Evolutionary conservation across 1,284 basidiomycete genomes (phyloP), one percentile per base, ranked within the genome.

Genomic region (Inonotus hispidus): DNA sequence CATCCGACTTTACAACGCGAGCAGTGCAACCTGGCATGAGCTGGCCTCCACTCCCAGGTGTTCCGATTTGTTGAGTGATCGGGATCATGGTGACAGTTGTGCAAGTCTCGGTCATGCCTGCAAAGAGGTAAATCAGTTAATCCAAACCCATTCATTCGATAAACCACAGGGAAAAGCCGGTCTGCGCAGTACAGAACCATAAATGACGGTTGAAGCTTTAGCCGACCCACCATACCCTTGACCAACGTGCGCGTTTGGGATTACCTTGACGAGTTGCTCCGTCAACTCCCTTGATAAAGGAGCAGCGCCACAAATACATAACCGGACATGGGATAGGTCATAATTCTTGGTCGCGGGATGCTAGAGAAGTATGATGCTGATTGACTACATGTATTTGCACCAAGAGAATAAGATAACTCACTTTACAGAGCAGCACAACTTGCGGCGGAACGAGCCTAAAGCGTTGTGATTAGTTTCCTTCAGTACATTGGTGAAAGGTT

Each of bases 271-370:
- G 37, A 90, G 71, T 65, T 83, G 78, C 39, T 75, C 64, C 58
- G 79, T 84, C 32, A 90, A 76, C 68, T 90, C 89, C 16, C 79
- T 73, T 2, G 87, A 85, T 3, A 93, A 74, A 2, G 90, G 90
- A 0, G 90, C 90, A 0, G 90, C 92, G 25, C 90, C 88, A 53
- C 77, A 77, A 74, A 90, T 80, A 63, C 84, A 77, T 67, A 80
- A 74, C 60, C 82, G 76, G 53, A 93, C 71, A 56, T 78, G 74
- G 50, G 77, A 79, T 25, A 95, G 74, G 66, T 92, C 81, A 67
- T 87, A 87, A 45, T 87, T 78, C 67, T 85, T 82, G 27, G 81
- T 78, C 13, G 78, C 81, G 23, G 88, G 84, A 71, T 88, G 83
- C 84, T 92, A 62, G 11, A 29, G 50, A 47, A 19, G 25, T 39